Evolutionary conservation across 179 eudicot genomes (phyloP).

Genomic region (Heliamphora pulchella): DNA sequence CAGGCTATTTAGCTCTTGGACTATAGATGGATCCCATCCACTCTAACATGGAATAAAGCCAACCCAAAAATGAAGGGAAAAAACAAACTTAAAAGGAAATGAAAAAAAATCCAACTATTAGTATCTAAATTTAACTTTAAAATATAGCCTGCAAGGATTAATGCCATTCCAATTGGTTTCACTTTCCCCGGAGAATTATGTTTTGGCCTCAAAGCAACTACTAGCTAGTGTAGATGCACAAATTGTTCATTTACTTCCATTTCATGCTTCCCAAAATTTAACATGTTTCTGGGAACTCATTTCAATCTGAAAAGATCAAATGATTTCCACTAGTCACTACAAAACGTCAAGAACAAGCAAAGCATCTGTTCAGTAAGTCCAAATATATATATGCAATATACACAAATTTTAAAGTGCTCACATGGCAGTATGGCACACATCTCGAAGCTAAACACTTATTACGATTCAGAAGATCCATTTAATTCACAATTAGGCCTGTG

Average conservation of each 20-base stretch:
- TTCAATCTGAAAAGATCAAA: not conserved
- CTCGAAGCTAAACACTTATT: too few species aligned
- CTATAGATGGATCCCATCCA: too few species aligned
- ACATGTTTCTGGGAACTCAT: not conserved
- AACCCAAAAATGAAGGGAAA: too few species aligned
- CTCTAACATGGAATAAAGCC: too few species aligned
- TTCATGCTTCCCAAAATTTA: not conserved
- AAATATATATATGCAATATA: not conserved
- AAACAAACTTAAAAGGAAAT: not conserved
- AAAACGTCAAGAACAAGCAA: not conserved
- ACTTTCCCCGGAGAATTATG: not conserved
- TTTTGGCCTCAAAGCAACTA: not conserved
- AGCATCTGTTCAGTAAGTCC: too few species aligned
- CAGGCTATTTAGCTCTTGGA: too few species aligned
- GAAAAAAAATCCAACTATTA: not conserved
- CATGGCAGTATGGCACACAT: too few species aligned
- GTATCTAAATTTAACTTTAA: not conserved
- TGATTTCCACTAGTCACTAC: not conserved
- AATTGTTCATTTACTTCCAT: slow-evolving; percentile 2
- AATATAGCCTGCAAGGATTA: not conserved
- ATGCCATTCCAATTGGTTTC: slow-evolving; percentile 4
- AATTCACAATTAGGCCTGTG: too few species aligned
- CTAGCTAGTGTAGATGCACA: not conserved
- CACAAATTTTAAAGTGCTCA: not conserved
- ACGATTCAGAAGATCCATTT: too few species aligned